Base-by-base conservation (phyloP, 768 basidiomycete genomes). In the Mycena pura region DNA sequence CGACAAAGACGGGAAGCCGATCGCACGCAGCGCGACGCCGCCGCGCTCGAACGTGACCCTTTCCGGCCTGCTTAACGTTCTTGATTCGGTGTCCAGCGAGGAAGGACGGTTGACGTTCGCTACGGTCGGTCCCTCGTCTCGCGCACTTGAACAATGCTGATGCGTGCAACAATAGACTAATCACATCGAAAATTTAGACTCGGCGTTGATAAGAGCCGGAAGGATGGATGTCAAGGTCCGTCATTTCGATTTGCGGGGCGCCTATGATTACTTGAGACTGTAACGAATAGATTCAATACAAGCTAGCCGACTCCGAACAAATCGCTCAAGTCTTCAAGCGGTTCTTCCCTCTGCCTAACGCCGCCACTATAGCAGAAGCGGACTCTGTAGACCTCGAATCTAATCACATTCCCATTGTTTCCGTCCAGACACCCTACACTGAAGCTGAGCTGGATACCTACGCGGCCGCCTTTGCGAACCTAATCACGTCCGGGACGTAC, bases 401-500 rank as follows among this genome's bases (percentile, higher is more conserved):
- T 9, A 43, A 22, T 10, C 10, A 9, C 11, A 19, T 15, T 6
- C 36, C 24, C 14, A 17, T 3, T n/a, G 27, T 15, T 3, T 46
- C 38, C 8, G 10, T 29, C 0, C 32, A 19, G 21, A 6, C 36
- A 8, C 7, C 14, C 1, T 54, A 61, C 60, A 61, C 21, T 9
- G 29, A 24, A 39, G 11, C n/a, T 8, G 52, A 53, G 17, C 40
- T 57, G 21, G 38, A 53, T 22, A n/a, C 34, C 24, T 66, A 73
- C 40, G 73, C 75, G 0, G 47, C 64, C 3, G 38, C 59, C 7
- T 79, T 79, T 56, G 70, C 70, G 1, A 24, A 48, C 5, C 48
- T 48, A 14, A 62, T 80, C 15, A 76, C 78, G 0, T 62, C 70
- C 11, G 44, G 65, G 27, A 65, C 58, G 38, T 72, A 76, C 62